Base-by-base conservation (phyloP, 2,329 filamentous ascomycete genomes). In the Ophiobolus disseminans region DNA sequence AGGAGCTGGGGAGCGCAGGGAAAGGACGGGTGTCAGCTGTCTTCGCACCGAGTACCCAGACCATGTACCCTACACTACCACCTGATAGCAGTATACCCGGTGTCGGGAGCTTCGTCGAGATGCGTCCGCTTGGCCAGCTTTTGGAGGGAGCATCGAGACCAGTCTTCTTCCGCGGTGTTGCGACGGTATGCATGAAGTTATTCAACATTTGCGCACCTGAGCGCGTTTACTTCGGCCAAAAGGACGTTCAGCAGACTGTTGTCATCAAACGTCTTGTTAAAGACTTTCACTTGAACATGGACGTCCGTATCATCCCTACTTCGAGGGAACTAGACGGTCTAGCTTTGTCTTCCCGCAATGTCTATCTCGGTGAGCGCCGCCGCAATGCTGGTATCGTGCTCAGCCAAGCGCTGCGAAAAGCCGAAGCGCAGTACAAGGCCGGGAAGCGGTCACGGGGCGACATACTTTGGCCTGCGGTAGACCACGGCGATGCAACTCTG, bases 241-340 rank as follows among this genome's bases (percentile, higher is more conserved):
- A 99, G 76, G 94, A 99, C 72, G 86, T 97, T 16, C 94, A 99
- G 78, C 94, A 99, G 76, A 96, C 91, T 0, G 89, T 96, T 14
- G 84, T 99, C 9, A 89, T 99, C 65, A 86, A 85, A 65, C 85
- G 89, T 35, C 86, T 99, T 84, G 89, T 97, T 23, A 82, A 85
- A 58, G 94, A 99, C 73, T 92, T 99, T 58, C 85, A 91, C 70
- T 73, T 97, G 31, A 84, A 89, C 30, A 88, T 85, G 3, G 78
- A 89, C 17, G 85, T 97, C 7, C 81, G 86, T 23, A 81, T 97
- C 44, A 84, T 87, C 5, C 79, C 84, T 0, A 99, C 94, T 0
- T 79, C 85, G 48, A 82, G 94, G 40, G 92, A 95, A 53, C 47
- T 69, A 2, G 91, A 96, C 70, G 93, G 93, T 1, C 77, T 99